Percentiles rank a stretch among this genome's conserved stretches.
phyloP scores from a whole-genome alignment of 1,139 yeast genomes.

The Suhomyces choctaworum region DNA sequence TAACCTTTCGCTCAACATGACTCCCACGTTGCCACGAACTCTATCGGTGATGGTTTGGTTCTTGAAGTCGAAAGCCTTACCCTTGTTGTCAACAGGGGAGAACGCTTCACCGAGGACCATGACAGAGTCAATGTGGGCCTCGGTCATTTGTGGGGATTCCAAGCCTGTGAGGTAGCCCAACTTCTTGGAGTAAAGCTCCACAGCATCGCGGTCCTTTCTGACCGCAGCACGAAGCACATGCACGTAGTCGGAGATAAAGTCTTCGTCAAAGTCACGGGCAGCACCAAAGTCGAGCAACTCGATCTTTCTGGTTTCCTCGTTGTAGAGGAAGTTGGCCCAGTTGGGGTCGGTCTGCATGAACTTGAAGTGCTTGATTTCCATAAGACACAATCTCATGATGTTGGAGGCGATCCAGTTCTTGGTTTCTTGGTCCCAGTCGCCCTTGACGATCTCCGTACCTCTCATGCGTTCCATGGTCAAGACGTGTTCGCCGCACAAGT shows the following conservation, averaged over 20 bases:
- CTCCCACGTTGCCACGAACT: constrained; percentile 78
- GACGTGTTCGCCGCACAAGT: constrained; percentile 77
- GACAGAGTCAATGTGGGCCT: constrained; percentile 90
- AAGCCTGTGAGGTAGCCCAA: constrained; percentile 91
- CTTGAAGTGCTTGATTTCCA: constrained; percentile 79
- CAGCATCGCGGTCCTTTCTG: constrained; percentile 61
- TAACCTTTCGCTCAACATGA: constrained; percentile 88
- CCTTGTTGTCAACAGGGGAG: constrained; percentile 50
- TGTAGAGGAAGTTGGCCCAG: constrained; percentile 96
- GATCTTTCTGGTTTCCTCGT: constrained; percentile 60
- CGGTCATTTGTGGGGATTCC: constrained; percentile 83
- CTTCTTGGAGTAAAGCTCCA: constrained; percentile 63
- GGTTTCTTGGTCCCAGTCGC: constrained; percentile 71
- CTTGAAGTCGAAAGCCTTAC: constrained; percentile 64
- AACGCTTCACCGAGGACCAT: constrained; percentile 93
- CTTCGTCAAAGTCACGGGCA: constrained; percentile 71
- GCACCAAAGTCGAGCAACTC: constrained; percentile 96
- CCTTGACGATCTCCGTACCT: constrained; percentile 81
- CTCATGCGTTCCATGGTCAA: constrained; percentile 88
- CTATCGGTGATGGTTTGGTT: constrained; percentile 92
- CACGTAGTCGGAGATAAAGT: constrained; percentile 70
- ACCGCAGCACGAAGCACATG: constrained; percentile 78
- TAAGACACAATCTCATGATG: constrained; percentile 82
- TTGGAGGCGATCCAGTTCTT: constrained; percentile 80
- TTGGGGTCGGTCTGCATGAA: constrained; percentile 99